phyloP scores from a whole-genome alignment of 768 basidiomycete genomes.

The Flagelloscypha sp. region DNA sequence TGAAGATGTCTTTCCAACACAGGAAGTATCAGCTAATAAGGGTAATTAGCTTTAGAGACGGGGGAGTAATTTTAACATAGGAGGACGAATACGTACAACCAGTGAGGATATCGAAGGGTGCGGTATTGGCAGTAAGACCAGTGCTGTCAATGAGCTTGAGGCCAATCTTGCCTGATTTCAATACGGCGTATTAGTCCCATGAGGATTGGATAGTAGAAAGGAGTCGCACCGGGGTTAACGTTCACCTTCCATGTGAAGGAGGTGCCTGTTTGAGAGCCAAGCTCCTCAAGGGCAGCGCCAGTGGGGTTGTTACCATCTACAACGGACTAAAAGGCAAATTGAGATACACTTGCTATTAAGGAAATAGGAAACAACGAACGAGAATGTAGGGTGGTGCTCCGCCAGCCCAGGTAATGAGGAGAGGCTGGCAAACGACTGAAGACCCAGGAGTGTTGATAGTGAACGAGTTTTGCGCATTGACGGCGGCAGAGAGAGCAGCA shows the following conservation, averaged over 20 bases:
- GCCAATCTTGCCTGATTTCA: constrained; percentile 40
- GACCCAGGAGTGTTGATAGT: constrained; percentile 55
- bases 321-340: constrained; percentile 19
- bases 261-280: constrained; percentile 31
- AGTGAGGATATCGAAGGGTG: constrained; percentile 37
- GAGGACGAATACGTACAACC: constrained; percentile 37
- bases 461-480: constrained; percentile 38
- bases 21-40: constrained; percentile 25
- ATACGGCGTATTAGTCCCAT: constrained; percentile 1
- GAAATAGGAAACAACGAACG: constrained; percentile 28
- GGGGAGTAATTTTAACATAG: background rate
- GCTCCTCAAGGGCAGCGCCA: constrained; percentile 35
- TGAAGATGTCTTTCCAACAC: constrained; percentile 21
- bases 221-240: constrained; percentile 33
- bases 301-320: constrained; percentile 39
- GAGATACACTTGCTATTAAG: constrained; percentile 55
- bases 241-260: constrained; percentile 50
- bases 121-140: constrained; percentile 43
- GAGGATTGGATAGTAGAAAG: background rate
- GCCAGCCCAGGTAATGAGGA: constrained; percentile 44
- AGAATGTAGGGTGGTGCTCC: constrained; percentile 26
- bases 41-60: constrained; percentile 4
- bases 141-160: constrained; percentile 53
- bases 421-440: constrained; percentile 39
- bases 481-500: constrained; percentile 33